Base-by-base conservation (phyloP, 1,139 yeast genomes). In the Magnusiomyces magnusii region DNA sequence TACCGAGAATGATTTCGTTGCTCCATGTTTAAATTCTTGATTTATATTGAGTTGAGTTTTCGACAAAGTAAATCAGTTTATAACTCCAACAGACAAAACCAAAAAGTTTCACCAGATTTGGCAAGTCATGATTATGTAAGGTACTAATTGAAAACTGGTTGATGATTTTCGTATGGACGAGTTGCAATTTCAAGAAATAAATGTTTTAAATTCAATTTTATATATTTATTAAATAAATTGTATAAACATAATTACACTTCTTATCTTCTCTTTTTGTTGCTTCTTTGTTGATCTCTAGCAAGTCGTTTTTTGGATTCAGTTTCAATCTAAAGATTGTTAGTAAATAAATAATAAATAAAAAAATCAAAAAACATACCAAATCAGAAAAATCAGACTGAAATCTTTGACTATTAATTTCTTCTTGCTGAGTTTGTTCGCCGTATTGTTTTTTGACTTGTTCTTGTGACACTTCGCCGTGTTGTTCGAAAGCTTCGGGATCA, bases 301-400 rank as follows among this genome's bases (percentile, higher is more conserved):
- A 52, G 42, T 36, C 62, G 47, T 34, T 60, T 57, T 31, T 58
- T 54, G 2, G 60, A 54, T 27, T 55, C 58, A 2, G 60, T 47
- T n/a, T 57, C 60, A 51, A 54, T 54, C 55, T 51, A 24, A 15
- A 39, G 10, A 42, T n/a, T 9, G 17, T 15, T 9, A 39, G 44
- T 39, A 9, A 39, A 19, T 51, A 42, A 13, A 34, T 21, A 36
- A 51, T 19, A 23, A 31, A n/a, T 17, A 28, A 28, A 27, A 31
- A 51, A 23, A 23, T 2, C 7, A 31, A 7, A 13, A 41, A 3
- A 47, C 52, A 36, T 41, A 58, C 51, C 25, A 59, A 41, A 10
- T 57, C 59, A 19, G 50, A 51, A 5, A 59, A 31, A 41, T 59
- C 61, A 24, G 55, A 55, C 42, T 59, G 59, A 31, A 59, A 53